Conservation (phyloP, 768 basidiomycete genomes). For the Pleurotus tuber-regium region DNA sequence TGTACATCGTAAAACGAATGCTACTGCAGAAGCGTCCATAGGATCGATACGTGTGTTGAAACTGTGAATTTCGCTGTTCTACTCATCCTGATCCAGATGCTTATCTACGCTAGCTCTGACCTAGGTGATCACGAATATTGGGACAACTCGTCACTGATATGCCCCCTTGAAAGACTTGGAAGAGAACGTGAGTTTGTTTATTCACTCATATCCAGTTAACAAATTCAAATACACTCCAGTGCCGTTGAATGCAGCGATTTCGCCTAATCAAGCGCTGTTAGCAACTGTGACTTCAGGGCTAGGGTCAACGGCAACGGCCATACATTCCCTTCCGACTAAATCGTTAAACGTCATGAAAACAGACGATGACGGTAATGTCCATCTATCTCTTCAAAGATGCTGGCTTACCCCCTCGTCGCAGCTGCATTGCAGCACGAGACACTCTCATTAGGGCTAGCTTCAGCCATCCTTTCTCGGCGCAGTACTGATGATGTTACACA, state of each 20-base stretch:
- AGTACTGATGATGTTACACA: constrained; percentile 63
- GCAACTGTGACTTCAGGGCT: constrained; percentile 50
- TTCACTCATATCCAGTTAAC: no score
- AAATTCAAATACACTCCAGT: no score
- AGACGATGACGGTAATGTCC: not conserved
- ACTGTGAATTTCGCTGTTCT: constrained; percentile 40
- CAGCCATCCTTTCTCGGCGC: constrained; percentile 48
- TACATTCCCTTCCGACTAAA: constrained; percentile 43
- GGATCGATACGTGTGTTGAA: constrained; percentile 52
- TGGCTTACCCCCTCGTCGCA: not conserved
- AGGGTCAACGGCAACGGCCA: constrained; percentile 33
- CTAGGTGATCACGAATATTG: constrained; percentile 49
- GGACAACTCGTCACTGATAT: constrained; percentile 45
- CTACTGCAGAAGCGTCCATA: constrained; percentile 36
- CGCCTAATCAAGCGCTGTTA: constrained; percentile 58
- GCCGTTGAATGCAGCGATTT: constrained; percentile 50
- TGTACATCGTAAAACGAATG: constrained; percentile 28
- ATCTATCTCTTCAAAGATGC: constrained; percentile 1
- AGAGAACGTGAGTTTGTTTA: constrained; percentile 46
- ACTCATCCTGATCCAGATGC: not conserved
- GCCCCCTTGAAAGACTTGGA: constrained; percentile 38
- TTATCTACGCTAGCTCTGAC: constrained; percentile 42
- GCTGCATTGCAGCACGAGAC: not conserved
- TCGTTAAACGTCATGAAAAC: constrained; percentile 13
- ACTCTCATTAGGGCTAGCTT: constrained; percentile 26